Conservation (phyloP, 345 rosid species). For the Mangifera indica region DNA sequence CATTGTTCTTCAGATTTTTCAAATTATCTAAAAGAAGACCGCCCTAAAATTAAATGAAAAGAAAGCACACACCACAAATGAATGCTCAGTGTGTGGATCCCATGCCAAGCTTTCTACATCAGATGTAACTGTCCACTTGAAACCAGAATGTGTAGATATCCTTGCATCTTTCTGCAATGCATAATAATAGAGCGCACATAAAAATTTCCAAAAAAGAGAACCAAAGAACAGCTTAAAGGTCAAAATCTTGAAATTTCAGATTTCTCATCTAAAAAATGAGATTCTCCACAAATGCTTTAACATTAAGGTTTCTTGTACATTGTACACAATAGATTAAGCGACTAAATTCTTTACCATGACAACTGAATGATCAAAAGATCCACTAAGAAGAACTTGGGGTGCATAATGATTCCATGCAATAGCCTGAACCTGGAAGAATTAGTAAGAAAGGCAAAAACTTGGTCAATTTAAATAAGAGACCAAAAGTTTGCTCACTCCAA, state of each 20-base stretch:
- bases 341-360: conserved; percentile 62
- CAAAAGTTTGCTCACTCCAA: neutral
- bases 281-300: too few species aligned
- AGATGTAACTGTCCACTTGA: conserved; percentile 66
- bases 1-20: neutral
- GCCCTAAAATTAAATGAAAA: conserved; percentile 10
- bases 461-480: neutral
- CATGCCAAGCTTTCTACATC: conserved; percentile 91
- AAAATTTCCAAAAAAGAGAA: neutral
- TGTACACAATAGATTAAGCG: neutral
- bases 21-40: conserved; percentile 5
- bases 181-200: conserved; percentile 5
- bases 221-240: conserved; percentile 1
- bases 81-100: conserved; percentile 82
- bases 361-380: conserved; percentile 85
- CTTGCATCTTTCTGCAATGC: conserved; percentile 76
- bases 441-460: conserved; percentile 14
- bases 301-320: too few species aligned
- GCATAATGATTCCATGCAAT: conserved; percentile 88
- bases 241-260: neutral
- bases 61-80: conserved; percentile 67
- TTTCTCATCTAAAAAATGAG: neutral
- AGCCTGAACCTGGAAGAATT: conserved; percentile 70
- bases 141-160: conserved; percentile 69
- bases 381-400: conserved; percentile 93